These are phyloP conservation scores for Gossypium raimondii DNA, from an alignment of 345 rosid species.

Conservation along the genomic window DNA sequence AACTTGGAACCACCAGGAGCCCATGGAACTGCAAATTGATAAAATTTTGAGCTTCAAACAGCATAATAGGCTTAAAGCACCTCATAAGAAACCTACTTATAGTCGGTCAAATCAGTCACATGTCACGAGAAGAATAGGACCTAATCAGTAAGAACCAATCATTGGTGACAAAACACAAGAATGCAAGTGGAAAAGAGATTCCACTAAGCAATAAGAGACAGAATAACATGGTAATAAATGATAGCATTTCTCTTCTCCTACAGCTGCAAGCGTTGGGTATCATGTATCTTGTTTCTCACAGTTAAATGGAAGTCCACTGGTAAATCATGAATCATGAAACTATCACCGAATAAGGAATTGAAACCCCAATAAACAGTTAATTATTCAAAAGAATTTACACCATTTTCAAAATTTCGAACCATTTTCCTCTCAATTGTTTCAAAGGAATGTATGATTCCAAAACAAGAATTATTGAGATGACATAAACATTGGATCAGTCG, in stretches of 20 bases:
- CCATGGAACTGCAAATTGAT: constrained; percentile 76
- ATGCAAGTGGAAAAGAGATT: not conserved
- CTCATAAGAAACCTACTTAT: not conserved
- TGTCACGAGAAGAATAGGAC: not conserved
- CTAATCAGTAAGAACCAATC: not conserved
- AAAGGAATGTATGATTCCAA: not conserved
- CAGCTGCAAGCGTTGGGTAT: not conserved
- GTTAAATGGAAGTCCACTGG: not conserved
- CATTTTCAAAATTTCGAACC: not conserved
- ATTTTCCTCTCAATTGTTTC: not conserved
- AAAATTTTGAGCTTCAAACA: constrained; percentile 16
- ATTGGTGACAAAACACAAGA: not conserved
- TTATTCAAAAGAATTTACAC: no score
- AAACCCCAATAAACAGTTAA: no score
- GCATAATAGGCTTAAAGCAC: not conserved
- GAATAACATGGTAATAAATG: not conserved
- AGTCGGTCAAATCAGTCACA: not conserved
- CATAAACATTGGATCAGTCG: not conserved
- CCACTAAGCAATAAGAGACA: not conserved
- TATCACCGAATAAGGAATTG: no score
- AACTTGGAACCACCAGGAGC: constrained; percentile 98
- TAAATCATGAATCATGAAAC: no score
- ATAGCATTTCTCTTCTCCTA: not conserved
- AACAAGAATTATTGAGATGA: not conserved
- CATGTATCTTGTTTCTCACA: not conserved